Evolutionary conservation across 2,329 filamentous ascomycete genomes (phyloP).

Genomic region (Xylaria sp.): DNA sequence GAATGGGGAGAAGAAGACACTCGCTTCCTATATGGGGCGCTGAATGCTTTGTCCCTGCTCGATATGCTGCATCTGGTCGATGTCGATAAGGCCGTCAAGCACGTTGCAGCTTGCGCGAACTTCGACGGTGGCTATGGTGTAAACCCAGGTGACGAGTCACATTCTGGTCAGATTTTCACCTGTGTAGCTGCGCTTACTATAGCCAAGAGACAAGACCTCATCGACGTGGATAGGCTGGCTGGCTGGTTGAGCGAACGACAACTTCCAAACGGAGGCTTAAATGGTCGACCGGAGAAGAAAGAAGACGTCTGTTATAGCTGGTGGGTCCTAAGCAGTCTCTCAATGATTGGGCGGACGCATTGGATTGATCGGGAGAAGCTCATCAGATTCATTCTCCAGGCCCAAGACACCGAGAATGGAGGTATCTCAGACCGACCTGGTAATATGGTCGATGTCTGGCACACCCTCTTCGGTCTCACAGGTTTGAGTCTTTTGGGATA

Average conservation of each 20-base stretch:
- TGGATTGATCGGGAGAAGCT: slow-evolving; percentile 93
- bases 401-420: slow-evolving; percentile 85
- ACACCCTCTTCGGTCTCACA: slow-evolving; percentile 89
- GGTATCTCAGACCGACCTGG: slow-evolving; percentile 91
- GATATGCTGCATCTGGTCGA: slow-evolving; percentile 78
- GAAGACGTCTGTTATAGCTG: slow-evolving; percentile 99
- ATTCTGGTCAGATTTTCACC: slow-evolving; percentile 95
- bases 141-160: slow-evolving; percentile 89
- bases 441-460: slow-evolving; percentile 97
- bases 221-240: slow-evolving; percentile 84
- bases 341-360: slow-evolving; percentile 86
- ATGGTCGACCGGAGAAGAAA: slow-evolving; percentile 92
- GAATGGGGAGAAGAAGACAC: slow-evolving; percentile 98
- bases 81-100: slow-evolving; percentile 80
- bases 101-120: slow-evolving; percentile 87
- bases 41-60: slow-evolving; percentile 90
- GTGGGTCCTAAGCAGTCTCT: slow-evolving; percentile 95
- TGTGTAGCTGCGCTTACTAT: slow-evolving; percentile 90
- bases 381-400: slow-evolving; percentile 82
- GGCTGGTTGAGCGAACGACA: slow-evolving; percentile 95
- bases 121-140: slow-evolving; percentile 95
- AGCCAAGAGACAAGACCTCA: slow-evolving; percentile 80
- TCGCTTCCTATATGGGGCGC: slow-evolving; percentile 88
- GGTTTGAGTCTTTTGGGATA: slow-evolving; percentile 87
- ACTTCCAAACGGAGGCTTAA: slow-evolving; percentile 85